phyloP scores from a whole-genome alignment of 2,329 filamentous ascomycete genomes.

The Diplodia scrobiculata region DNA sequence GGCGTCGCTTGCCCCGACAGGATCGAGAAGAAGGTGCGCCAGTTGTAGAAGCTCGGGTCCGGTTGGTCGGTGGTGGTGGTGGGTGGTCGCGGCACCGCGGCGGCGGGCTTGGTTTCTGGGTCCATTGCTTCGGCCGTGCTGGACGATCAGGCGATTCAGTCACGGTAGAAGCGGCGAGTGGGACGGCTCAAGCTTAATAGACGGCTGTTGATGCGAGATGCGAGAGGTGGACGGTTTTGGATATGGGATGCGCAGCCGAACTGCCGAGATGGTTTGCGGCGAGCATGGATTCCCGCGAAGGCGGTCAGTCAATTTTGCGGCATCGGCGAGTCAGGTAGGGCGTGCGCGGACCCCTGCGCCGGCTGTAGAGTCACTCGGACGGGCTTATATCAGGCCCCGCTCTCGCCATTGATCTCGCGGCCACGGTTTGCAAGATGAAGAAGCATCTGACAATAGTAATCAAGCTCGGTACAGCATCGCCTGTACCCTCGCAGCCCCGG shows the following conservation, averaged over 20 bases:
- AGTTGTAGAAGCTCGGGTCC: slow-evolving; percentile 55
- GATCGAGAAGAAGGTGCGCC: slow-evolving; percentile 85
- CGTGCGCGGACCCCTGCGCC: background rate
- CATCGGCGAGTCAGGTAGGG: slow-evolving; percentile 25
- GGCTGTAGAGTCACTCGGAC: slow-evolving; percentile 1
- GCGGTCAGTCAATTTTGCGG: slow-evolving; percentile 25
- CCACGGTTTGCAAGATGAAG: slow-evolving; percentile 60
- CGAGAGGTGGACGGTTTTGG: background rate
- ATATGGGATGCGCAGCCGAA: background rate
- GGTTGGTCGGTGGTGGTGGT: slow-evolving; percentile 32
- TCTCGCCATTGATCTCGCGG: slow-evolving; percentile 16
- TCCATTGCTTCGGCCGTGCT: slow-evolving; percentile 24
- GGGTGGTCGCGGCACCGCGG: slow-evolving; percentile 33
- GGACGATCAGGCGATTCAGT: background rate
- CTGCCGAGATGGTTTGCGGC: slow-evolving; percentile 1
- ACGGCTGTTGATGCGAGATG: background rate
- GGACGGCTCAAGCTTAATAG: background rate
- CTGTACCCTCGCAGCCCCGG: slow-evolving; percentile 35
- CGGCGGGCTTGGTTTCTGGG: slow-evolving; percentile 8
- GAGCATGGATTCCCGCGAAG: slow-evolving; percentile 12
- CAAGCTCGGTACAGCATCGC: slow-evolving; percentile 68
- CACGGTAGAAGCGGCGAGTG: background rate
- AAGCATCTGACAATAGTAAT: slow-evolving; percentile 78
- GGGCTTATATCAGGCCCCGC: slow-evolving; percentile 5
- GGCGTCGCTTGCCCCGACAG: slow-evolving; percentile 71